A percentile compares a stretch with the other conserved stretches of the same genome.
Conservation (phyloP, 169 alveolate species). For the Babesia gibsoni region DNA sequence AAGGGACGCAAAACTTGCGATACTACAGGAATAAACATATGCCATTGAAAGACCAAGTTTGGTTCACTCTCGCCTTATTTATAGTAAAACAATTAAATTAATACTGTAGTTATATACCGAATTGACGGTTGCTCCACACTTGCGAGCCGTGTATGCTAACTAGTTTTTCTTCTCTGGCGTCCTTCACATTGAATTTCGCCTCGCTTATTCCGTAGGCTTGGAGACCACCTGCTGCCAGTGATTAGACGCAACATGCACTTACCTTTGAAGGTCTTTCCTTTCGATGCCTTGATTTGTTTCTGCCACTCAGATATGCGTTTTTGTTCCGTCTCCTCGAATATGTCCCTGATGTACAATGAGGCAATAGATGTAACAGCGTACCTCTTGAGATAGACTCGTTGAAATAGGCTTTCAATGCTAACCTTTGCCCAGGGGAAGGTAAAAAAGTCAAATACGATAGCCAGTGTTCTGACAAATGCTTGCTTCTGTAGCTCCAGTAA, state of each 20-base stretch:
- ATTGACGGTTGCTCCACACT: conserved; percentile 74
- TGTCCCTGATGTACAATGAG: neutral
- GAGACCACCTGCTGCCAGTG: neutral
- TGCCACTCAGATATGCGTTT: conserved; percentile 52
- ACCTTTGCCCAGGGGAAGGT: conserved; percentile 69
- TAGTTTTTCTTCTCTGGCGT: conserved; percentile 74
- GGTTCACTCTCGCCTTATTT: too few species aligned
- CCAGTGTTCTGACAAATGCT: conserved; percentile 66
- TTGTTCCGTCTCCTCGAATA: conserved; percentile 53
- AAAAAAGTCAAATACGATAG: conserved; percentile 60
- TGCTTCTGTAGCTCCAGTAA: conserved; percentile 50
- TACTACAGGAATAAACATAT: too few species aligned
- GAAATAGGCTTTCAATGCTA: conserved; percentile 65
- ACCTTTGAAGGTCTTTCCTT: conserved; percentile 38
- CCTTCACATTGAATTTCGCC: conserved; percentile 49
- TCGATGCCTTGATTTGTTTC: conserved; percentile 43
- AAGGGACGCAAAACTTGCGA: too few species aligned
- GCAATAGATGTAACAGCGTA: neutral
- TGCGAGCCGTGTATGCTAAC: conserved; percentile 75
- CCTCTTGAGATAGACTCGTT: conserved; percentile 64
- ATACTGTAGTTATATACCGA: conserved; percentile 42
- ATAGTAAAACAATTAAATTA: neutral
- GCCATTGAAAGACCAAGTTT: too few species aligned
- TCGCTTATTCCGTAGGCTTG: conserved; percentile 43
- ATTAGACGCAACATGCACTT: neutral